Base-by-base conservation (phyloP, 441 rosid species). In the Biscutella laevigata region DNA sequence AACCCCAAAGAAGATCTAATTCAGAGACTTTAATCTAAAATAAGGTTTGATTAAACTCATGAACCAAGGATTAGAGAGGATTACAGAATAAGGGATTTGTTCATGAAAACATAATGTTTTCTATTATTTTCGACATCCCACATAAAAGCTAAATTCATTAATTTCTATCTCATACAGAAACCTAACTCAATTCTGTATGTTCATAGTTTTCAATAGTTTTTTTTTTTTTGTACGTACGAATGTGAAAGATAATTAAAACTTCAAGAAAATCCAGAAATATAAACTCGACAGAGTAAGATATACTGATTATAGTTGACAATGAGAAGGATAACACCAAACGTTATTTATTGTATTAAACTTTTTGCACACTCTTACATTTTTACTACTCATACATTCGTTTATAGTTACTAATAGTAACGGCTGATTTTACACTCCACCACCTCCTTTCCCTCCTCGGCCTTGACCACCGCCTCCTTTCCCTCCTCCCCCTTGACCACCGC, bases 391-490 rank as follows among this genome's bases (percentile, higher is more conserved):
- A 35, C 26, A n/a, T 11, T 26, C 1, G 36, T 45, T 57, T 8
- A 14, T 3, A 19, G 15, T 19, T 6, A 22, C 10, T 22, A 19
- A 27, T 39, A 54, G 2, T 7, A 9, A 47, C 62, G 20, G 19
- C 26, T 6, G 5, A 34, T 44, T 28, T 21, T 57, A 57, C 44
- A 47, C 62, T 19, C 53, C 67, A 1, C 62, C 77, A 5, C 60
- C 63, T 4, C 59, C 54, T 9, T 69, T 59, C 1, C 64, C 71
- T 6, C 68, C 15, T 3, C 53, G n/a, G 8, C 64, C 64, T n/a
- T n/a, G n/a, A n/a, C n/a, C n/a, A 19, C 53, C 63, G 0, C 60
- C 68, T 21, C 61, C 29, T 27, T 59, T 38, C 35, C 60, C 37
- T 2, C 62, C 53, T 42, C 37, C 33, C 0, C 50, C 19, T 11